A percentile compares a stretch with the other conserved stretches of the same genome.
These are phyloP conservation scores for Taphrina betulina DNA, from an alignment of 1,139 yeast species.

Conservation along the genomic window DNA sequence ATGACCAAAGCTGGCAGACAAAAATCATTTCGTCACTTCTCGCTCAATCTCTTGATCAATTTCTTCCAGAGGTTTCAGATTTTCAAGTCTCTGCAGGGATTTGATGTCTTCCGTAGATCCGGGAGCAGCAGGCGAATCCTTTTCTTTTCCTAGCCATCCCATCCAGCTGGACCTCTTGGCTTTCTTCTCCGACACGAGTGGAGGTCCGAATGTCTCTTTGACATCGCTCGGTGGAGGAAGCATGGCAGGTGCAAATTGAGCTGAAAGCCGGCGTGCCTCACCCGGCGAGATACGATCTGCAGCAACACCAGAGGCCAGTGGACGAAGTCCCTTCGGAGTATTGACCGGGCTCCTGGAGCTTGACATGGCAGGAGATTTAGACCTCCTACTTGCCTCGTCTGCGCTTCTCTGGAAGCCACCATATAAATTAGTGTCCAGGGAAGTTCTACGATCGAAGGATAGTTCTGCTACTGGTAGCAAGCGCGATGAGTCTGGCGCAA, in stretches of 20 bases:
- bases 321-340: constrained; percentile 10
- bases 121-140: neutral
- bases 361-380: neutral
- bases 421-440: neutral
- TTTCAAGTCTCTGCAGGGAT: neutral
- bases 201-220: neutral
- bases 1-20: too few species aligned
- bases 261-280: constrained; percentile 20
- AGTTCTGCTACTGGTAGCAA: neutral
- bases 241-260: constrained; percentile 19
- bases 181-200: neutral
- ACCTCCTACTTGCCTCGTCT: neutral
- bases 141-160: constrained; percentile 4
- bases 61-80: constrained; percentile 4
- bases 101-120: neutral
- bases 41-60: constrained; percentile 15
- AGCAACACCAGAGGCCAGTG: constrained; percentile 13
- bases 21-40: too few species aligned
- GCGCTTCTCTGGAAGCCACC: neutral
- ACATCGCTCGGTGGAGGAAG: neutral
- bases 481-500: neutral
- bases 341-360: neutral
- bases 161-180: constrained; percentile 3
- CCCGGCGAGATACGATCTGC: constrained; percentile 20
- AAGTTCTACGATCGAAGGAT: neutral